Evolutionary conservation across 352 stramenopile species (phyloP).

Genomic region (Elongisporangium prolatum): DNA sequence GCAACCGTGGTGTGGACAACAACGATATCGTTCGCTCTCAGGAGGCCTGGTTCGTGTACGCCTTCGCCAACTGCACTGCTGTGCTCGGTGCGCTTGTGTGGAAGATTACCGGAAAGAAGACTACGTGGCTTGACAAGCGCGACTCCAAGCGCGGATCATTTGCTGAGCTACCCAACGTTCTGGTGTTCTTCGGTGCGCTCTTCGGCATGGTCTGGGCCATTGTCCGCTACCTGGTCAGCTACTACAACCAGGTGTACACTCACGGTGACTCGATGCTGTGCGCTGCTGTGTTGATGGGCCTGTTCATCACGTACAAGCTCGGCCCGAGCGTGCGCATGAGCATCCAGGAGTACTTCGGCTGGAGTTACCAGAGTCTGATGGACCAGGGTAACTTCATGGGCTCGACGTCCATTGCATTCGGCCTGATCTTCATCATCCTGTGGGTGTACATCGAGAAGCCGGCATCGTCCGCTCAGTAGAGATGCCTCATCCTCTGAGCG

Average conservation of each 20-base stretch:
- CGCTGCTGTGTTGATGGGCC: slow-evolving; percentile 62
- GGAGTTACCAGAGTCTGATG: slow-evolving; percentile 85
- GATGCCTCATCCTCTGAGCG: neutral
- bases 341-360: slow-evolving; percentile 86
- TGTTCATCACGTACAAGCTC: slow-evolving; percentile 76
- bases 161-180: slow-evolving; percentile 76
- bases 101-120: slow-evolving; percentile 78
- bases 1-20: slow-evolving; percentile 75
- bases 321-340: slow-evolving; percentile 79
- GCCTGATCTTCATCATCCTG: slow-evolving; percentile 78
- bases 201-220: slow-evolving; percentile 77
- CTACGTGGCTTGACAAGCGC: slow-evolving; percentile 63
- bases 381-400: slow-evolving; percentile 87
- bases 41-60: slow-evolving; percentile 79
- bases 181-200: slow-evolving; percentile 71
- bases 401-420: slow-evolving; percentile 71
- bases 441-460: slow-evolving; percentile 83
- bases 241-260: slow-evolving; percentile 69
- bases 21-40: slow-evolving; percentile 77
- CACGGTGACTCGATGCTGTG: slow-evolving; percentile 74
- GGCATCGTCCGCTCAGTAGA: slow-evolving; percentile 9
- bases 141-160: slow-evolving; percentile 56
- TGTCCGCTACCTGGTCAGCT: slow-evolving; percentile 74
- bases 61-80: slow-evolving; percentile 74
- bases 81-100: slow-evolving; percentile 76